Evolutionary conservation across 2,329 filamentous ascomycete genomes (phyloP), one percentile per base, ranked within the genome.

Genomic region (Claviceps fusiformis): DNA sequence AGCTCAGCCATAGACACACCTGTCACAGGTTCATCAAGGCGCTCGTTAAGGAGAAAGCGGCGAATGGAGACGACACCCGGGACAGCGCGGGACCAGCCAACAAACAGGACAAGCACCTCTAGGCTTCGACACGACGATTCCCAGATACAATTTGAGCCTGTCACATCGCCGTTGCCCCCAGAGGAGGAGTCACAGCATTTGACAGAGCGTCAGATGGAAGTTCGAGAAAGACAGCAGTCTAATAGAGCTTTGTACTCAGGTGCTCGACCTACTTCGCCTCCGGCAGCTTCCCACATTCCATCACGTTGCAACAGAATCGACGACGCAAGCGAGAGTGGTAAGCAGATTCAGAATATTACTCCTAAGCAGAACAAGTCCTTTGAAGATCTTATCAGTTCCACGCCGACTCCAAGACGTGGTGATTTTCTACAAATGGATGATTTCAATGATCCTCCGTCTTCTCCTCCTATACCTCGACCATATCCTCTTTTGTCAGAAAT

Each of bases 151-250:
- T 93, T 93, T 63, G 81, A 85, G 3, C 72, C 81, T 0, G 85
- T 92, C 50, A 77, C 80, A 35, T 81, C 82, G 13, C 81, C 83
- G 0, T 67, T 77, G 3, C 70, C 75, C 5, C 68, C 71, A 15
- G 70, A 67, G 0, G 64, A 76, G 2, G 83, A 88, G 55, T 89
- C 86, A 0, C 89, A 93, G 61, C 70, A 83, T 19, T 72, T 95
- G 51, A 95, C 89, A 0, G 87, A 91, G 41, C 80, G 82, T 47
- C 89, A 95, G 66, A 85, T 78, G 62, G 89, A 95, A 62, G 82
- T 92, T 46, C 80, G 83, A 49, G 82, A 88, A 61, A 78, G 85
- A 52, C 89, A 95, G 65, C 77, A 77, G 49, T 82, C 86, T 59
- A 79, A 78, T 29, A 78, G 80, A 17, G 76, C 76, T 0, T 73